A percentile compares a stretch with the other conserved stretches of the same genome.
Evolutionary conservation across 2,329 filamentous ascomycete genomes (phyloP).

Genomic region (Zymoseptoria crescenta): DNA sequence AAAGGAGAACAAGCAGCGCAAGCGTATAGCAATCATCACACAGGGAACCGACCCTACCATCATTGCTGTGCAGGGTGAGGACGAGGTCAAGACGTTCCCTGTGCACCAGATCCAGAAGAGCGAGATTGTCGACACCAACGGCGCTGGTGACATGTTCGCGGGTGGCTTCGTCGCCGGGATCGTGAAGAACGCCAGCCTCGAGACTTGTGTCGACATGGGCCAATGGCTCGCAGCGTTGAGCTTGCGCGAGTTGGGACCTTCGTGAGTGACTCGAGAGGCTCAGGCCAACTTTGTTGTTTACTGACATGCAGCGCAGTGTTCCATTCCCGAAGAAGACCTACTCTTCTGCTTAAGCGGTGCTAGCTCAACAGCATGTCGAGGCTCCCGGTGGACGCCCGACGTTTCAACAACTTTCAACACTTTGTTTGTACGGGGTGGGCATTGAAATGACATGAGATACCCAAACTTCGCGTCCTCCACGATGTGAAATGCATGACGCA

Average conservation of each 20-base stretch:
- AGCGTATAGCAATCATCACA: constrained; percentile 83
- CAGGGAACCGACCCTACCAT: constrained; percentile 90
- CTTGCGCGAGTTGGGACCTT: constrained; percentile 91
- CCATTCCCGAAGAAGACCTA: constrained; percentile 34
- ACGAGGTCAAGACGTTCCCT: constrained; percentile 63
- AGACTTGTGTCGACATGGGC: constrained; percentile 77
- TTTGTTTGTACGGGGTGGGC: constrained; percentile 7
- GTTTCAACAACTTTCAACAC: constrained; percentile 30
- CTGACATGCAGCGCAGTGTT: constrained; percentile 20
- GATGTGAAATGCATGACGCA: constrained; percentile 12
- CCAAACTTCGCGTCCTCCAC: constrained; percentile 24
- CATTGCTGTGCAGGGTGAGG: constrained; percentile 57
- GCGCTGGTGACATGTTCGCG: constrained; percentile 91
- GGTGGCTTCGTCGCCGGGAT: constrained; percentile 88
- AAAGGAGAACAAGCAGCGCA: constrained; percentile 81
- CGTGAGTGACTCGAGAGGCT: constrained; percentile 54
- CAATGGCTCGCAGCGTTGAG: constrained; percentile 93
- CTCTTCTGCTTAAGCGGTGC: constrained; percentile 14
- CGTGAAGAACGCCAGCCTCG: constrained; percentile 72
- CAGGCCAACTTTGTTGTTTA: constrained; percentile 5
- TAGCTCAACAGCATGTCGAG: not conserved
- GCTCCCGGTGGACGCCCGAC: constrained; percentile 4
- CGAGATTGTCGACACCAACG: constrained; percentile 91
- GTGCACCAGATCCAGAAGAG: constrained; percentile 71
- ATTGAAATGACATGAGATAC: constrained; percentile 18